Evolutionary conservation across 352 stramenopile genomes (phyloP), one percentile per base, ranked within the genome.

Genomic region (Pseudoperonospora humuli): DNA sequence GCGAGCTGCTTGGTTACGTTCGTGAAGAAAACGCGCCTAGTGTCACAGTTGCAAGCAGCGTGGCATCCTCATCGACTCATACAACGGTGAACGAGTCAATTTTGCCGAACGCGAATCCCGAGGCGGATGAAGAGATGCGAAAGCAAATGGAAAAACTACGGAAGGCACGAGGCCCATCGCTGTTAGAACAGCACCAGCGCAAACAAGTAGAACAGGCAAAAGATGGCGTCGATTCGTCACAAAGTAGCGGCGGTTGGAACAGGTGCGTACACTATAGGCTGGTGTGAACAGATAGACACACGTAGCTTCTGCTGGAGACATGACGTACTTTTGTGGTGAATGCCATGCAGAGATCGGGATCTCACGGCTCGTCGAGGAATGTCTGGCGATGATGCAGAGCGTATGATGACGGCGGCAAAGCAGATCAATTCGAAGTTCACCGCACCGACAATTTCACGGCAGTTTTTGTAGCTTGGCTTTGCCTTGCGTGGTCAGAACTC

Each of bases 401-500:
- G 68, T 21, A 84, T 93, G 62, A 83, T 93, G 46, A 64, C 67
- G 11, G 71, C 76, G 14, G 84, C 78, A 7, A 78, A 81, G 40
- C 57, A 86, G 37, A 87, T 93, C 39, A 84, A 85, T 49, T 86
- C 76, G 44, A 88, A 88, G 66, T 93, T 93, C 43, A 87, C 81
- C 11, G 73, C 76, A 7, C 81, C 81, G 5, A 90, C 74, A 18
- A 77, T 93, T 33, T 76, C 81, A 28, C 64, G 81, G 25, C 76
- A 89, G 57, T 93, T 93, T 58, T 62, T 93, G 40, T 93, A 76
- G 26, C 11, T 60, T 61, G 9, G 35, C 0, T 33, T 68, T 57
- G 17, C 28, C 23, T 11, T 36, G 27, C 17, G 17, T 48, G 29
- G 37, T 27, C n/a, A n/a, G n/a, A n/a, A n/a, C n/a, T n/a, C n/a